Evolutionary conservation across 2,329 filamentous ascomycete species (phyloP).

Genomic region (Arthrinium puccinioides): DNA sequence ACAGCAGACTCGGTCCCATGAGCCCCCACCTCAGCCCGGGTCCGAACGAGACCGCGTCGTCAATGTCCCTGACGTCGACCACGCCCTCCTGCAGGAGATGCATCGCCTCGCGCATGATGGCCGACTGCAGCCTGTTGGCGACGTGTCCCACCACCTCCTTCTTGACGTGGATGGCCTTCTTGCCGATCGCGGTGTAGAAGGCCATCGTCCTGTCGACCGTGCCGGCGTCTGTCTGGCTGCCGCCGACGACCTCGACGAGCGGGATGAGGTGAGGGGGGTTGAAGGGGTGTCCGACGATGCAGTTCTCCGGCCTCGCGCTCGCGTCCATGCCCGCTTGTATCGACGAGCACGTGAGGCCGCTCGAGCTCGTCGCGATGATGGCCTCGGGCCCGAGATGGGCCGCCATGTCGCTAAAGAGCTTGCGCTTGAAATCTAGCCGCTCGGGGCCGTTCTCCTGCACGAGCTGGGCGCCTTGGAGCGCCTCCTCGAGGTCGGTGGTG

Average conservation of each 20-base stretch:
- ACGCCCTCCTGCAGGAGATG: slow-evolving; percentile 13
- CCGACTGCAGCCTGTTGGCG: slow-evolving; percentile 36
- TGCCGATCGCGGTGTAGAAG: slow-evolving; percentile 32
- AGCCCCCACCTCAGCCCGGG: slow-evolving; percentile 13
- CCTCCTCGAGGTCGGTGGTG: slow-evolving; percentile 7
- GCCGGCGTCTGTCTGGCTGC: slow-evolving; percentile 17
- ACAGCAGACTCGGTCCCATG: slow-evolving; percentile 12
- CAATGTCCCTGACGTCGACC: slow-evolving; percentile 8
- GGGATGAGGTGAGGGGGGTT: slow-evolving; percentile 41
- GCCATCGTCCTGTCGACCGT: slow-evolving; percentile 20
- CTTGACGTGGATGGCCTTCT: slow-evolving; percentile 29
- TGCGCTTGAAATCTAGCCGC: slow-evolving; percentile 28
- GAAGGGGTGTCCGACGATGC: slow-evolving; percentile 38
- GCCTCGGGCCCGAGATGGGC: slow-evolving; percentile 18
- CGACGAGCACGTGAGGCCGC: slow-evolving; percentile 25
- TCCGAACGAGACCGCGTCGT: slow-evolving; percentile 10
- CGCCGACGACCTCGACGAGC: slow-evolving; percentile 36
- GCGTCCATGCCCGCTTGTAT: slow-evolving; percentile 18
- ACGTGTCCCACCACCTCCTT: slow-evolving; percentile 34
- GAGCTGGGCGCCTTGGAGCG: slow-evolving; percentile 8
- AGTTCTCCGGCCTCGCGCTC: slow-evolving; percentile 17
- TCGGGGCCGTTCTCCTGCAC: slow-evolving; percentile 29
- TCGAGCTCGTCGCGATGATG: slow-evolving; percentile 32
- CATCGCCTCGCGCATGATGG: slow-evolving; percentile 27
- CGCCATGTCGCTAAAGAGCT: slow-evolving; percentile 27